These are phyloP conservation scores for Nicotiana paniculata DNA, from an alignment of 257 asterid genomes.

Conservation along the genomic window DNA sequence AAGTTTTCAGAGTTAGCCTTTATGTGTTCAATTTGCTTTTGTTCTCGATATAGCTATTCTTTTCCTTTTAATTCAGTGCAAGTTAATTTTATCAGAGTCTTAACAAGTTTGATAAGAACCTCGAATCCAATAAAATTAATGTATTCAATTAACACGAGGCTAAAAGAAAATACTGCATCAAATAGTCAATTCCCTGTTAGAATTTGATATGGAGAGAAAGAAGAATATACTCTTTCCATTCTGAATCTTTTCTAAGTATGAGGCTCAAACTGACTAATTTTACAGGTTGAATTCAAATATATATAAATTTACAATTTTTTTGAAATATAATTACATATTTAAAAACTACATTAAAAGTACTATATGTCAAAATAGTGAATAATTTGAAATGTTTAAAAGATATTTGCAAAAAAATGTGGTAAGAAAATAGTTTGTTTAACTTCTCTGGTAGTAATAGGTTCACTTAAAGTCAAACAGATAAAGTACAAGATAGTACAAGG, in stretches of 20 bases:
- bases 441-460: too few relatives aligned
- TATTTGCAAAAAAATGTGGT: too few relatives aligned
- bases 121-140: not conserved
- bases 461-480: too few relatives aligned
- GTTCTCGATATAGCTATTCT: too few relatives aligned
- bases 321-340: not conserved
- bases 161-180: not conserved
- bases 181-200: not conserved
- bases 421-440: too few relatives aligned
- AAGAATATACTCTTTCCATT: too few relatives aligned
- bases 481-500: too few relatives aligned
- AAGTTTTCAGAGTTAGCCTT: slow-evolving; percentile 20
- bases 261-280: too few relatives aligned
- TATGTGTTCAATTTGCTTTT: not conserved
- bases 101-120: not conserved
- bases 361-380: too few relatives aligned
- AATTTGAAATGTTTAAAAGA: too few relatives aligned
- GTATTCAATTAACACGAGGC: not conserved
- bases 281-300: too few relatives aligned
- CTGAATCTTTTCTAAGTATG: not conserved
- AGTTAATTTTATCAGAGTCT: not conserved
- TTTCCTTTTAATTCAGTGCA: not conserved
- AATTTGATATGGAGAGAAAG: not conserved
- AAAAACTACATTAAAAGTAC: not conserved
- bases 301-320: too few relatives aligned